Evolutionary conservation across 371 early-diverging fungal genomes (phyloP).

Genomic region (Dinochytrium kinnereticum): DNA sequence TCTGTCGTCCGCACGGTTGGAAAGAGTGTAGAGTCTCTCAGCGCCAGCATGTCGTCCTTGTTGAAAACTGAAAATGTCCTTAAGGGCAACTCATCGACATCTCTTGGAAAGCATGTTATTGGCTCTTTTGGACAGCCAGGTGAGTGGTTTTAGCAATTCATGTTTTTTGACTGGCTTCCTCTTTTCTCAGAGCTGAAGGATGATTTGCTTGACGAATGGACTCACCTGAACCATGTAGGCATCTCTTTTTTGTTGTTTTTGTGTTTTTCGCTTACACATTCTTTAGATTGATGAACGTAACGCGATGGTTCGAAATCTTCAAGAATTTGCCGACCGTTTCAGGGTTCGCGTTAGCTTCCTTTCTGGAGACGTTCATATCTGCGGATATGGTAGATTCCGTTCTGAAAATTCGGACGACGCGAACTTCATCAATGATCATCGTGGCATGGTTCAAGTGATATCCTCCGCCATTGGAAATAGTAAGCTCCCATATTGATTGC

Average conservation of each 20-base stretch:
- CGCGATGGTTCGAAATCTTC: slow-evolving; percentile 67
- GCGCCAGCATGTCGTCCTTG: not conserved
- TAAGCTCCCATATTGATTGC: too few species aligned
- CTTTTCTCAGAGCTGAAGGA: slow-evolving; percentile 60
- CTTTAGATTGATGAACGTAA: slow-evolving; percentile 65
- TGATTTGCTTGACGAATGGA: slow-evolving; percentile 62
- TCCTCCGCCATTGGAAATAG: slow-evolving; percentile 37
- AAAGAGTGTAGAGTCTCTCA: slow-evolving; percentile 3
- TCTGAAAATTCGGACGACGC: slow-evolving; percentile 10
- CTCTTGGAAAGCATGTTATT: not conserved
- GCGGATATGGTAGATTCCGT: slow-evolving; percentile 57
- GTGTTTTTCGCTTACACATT: not conserved
- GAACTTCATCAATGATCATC: slow-evolving; percentile 16
- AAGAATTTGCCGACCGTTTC: slow-evolving; percentile 64
- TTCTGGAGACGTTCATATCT: slow-evolving; percentile 87
- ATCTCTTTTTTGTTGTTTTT: not conserved
- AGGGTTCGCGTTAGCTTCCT: slow-evolving; percentile 80
- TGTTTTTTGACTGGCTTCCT: not conserved
- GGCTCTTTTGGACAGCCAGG: slow-evolving; percentile 72
- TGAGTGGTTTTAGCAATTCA: not conserved
- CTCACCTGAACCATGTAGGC: slow-evolving; percentile 68
- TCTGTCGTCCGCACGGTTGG: slow-evolving; percentile 20
- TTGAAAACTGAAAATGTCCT: not conserved
- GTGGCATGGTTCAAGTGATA: slow-evolving; percentile 34
- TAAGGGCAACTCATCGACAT: not conserved